These are phyloP conservation scores for Ustilago hordei DNA, from an alignment of 1,284 basidiomycete species.

Conservation along the genomic window DNA sequence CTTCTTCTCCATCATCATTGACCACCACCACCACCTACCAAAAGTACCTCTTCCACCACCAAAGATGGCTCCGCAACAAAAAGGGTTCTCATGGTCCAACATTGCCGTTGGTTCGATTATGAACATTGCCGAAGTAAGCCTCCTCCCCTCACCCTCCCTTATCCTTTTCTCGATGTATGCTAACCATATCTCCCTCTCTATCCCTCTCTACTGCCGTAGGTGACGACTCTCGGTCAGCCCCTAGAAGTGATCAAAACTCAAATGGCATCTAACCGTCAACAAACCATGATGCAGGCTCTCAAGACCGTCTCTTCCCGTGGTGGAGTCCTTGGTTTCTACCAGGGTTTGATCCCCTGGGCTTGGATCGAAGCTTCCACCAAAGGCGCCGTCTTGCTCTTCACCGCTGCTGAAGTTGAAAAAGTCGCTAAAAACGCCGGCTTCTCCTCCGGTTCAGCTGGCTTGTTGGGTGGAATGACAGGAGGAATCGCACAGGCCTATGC, in stretches of 20 bases:
- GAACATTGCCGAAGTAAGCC: conserved; percentile 89
- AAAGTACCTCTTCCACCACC: neutral
- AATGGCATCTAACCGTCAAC: conserved; percentile 73
- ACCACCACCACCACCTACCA: neutral
- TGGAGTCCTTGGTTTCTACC: conserved; percentile 90
- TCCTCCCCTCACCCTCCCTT: neutral
- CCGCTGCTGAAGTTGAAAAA: conserved; percentile 92
- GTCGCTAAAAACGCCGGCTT: conserved; percentile 78
- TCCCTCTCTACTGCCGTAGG: conserved; percentile 71
- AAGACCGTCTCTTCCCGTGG: conserved; percentile 90
- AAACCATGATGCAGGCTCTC: conserved; percentile 89
- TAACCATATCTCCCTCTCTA: conserved; percentile 7
- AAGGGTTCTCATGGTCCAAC: conserved; percentile 97
- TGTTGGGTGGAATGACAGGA: conserved; percentile 96
- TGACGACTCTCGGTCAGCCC: conserved; percentile 97
- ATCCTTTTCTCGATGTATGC: conserved; percentile 5
- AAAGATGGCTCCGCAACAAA: conserved; percentile 74
- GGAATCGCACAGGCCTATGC: conserved; percentile 98
- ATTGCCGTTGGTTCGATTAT: conserved; percentile 87
- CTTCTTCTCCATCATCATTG: neutral
- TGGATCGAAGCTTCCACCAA: conserved; percentile 99
- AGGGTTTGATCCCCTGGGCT: conserved; percentile 99
- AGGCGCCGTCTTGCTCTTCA: conserved; percentile 94
- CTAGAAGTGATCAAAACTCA: conserved; percentile 95
- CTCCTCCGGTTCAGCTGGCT: conserved; percentile 83